Evolutionary conservation across 371 early-diverging fungal species (phyloP).

Genomic region (Nosema muscidifuracis): DNA sequence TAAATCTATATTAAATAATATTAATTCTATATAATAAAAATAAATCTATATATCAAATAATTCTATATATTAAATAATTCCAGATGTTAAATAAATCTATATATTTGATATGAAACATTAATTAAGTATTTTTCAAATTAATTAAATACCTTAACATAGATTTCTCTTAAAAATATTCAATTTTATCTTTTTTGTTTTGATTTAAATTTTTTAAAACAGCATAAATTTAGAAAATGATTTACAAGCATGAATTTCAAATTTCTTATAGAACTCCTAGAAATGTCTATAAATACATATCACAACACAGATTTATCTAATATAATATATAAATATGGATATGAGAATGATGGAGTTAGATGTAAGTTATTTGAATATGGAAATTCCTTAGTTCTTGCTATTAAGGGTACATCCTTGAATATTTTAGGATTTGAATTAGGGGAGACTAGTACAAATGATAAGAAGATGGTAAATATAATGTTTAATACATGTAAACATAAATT

Average conservation of each 20-base stretch:
- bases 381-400: conserved; percentile 37
- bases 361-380: conserved; percentile 23
- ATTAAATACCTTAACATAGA: no score
- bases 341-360: conserved; percentile 24
- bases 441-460: conserved; percentile 20
- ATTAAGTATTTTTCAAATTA: no score
- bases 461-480: conserved; percentile 41
- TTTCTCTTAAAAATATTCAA: neutral
- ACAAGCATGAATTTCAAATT: neutral
- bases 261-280: neutral
- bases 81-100: no score
- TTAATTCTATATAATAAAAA: no score
- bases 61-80: no score
- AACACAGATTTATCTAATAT: neutral
- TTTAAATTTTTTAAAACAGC: no score
- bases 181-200: no score
- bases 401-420: conserved; percentile 37
- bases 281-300: conserved; percentile 8
- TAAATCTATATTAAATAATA: no score
- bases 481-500: conserved; percentile 17
- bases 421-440: conserved; percentile 26
- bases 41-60: no score
- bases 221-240: no score
- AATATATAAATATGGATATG: conserved; percentile 19
- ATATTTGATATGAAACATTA: no score